Percentiles rank a stretch among this genome's conserved stretches.
phyloP scores from a whole-genome alignment of 2,329 filamentous ascomycete genomes.

The Neospermospora avenae region DNA sequence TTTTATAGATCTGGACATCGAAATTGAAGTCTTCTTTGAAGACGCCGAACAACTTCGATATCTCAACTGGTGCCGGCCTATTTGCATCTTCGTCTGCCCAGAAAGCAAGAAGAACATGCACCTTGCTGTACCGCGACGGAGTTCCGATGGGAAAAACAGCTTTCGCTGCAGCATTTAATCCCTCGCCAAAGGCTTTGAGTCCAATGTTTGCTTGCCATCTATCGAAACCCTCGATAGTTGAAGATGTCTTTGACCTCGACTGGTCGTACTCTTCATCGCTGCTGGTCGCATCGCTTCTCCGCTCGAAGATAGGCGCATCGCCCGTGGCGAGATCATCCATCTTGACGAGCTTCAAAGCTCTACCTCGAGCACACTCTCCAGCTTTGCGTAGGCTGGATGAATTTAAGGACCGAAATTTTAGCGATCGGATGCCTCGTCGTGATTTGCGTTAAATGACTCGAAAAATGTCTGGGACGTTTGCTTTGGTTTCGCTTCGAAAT shows the following conservation, averaged over 20 bases:
- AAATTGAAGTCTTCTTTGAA: constrained; percentile 25
- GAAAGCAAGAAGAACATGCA: constrained; percentile 24
- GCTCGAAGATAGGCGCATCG: not conserved
- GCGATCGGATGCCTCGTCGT: not conserved
- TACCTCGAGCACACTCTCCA: not conserved
- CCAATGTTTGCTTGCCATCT: constrained; percentile 22
- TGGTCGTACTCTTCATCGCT: constrained; percentile 12
- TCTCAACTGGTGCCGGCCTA: constrained; percentile 14
- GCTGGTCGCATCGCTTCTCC: not conserved
- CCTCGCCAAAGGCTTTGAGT: constrained; percentile 24
- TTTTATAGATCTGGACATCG: constrained; percentile 24
- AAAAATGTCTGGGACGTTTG: not conserved
- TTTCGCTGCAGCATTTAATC: constrained; percentile 22
- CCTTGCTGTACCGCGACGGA: constrained; percentile 20
- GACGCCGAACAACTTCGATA: constrained; percentile 16
- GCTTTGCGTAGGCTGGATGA: not conserved
- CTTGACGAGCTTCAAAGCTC: not conserved
- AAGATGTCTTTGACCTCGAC: not conserved
- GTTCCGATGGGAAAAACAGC: constrained; percentile 22
- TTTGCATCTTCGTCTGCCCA: constrained; percentile 22
- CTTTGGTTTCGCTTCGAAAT: not conserved
- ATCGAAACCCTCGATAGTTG: constrained; percentile 16
- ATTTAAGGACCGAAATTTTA: not conserved
- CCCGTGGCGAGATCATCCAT: not conserved
- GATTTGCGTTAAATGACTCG: not conserved